phyloP scores from a whole-genome alignment of 306 rosid genomes.

The Erythrophleum fordii region DNA sequence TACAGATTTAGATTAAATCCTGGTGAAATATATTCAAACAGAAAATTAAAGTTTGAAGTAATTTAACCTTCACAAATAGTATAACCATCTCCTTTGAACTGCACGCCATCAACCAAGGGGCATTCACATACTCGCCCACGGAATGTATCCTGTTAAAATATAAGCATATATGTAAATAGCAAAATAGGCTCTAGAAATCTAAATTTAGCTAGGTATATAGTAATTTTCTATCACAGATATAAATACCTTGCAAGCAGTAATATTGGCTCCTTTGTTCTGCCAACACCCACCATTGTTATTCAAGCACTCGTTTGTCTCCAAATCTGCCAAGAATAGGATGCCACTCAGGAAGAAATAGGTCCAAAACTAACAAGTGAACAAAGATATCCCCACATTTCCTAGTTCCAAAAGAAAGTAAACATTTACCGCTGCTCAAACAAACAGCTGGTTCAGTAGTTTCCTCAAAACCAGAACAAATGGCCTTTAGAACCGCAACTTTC shows the following conservation, averaged over 20 bases:
- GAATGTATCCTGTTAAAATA: conserved; percentile 74
- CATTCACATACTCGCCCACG: conserved; percentile 97
- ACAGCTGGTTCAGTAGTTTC: conserved; percentile 95
- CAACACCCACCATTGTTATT: conserved; percentile 87
- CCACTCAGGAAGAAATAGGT: conserved; percentile 16
- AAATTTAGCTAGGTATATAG: neutral
- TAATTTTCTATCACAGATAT: conserved; percentile 21
- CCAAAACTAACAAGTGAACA: conserved; percentile 21
- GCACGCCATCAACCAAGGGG: conserved; percentile 89
- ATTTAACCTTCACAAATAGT: conserved; percentile 74
- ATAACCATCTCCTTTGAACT: conserved; percentile 94
- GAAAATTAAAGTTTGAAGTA: conserved; percentile 7
- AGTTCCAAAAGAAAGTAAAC: conserved; percentile 21
- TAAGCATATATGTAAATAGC: conserved; percentile 6
- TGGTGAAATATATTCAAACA: conserved; percentile 13
- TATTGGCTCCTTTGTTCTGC: conserved; percentile 71
- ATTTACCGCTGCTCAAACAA: conserved; percentile 80
- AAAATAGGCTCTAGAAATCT: neutral
- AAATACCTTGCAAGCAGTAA: conserved; percentile 89
- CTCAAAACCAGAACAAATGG: conserved; percentile 93
- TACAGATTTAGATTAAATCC: conserved; percentile 1
- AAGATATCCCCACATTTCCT: conserved; percentile 3
- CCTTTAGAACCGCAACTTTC: conserved; percentile 86
- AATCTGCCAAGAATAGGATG: conserved; percentile 54
- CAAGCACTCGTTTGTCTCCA: conserved; percentile 92